Conservation (phyloP, 164 flowering plant species). For the Annona cherimola region DNA sequence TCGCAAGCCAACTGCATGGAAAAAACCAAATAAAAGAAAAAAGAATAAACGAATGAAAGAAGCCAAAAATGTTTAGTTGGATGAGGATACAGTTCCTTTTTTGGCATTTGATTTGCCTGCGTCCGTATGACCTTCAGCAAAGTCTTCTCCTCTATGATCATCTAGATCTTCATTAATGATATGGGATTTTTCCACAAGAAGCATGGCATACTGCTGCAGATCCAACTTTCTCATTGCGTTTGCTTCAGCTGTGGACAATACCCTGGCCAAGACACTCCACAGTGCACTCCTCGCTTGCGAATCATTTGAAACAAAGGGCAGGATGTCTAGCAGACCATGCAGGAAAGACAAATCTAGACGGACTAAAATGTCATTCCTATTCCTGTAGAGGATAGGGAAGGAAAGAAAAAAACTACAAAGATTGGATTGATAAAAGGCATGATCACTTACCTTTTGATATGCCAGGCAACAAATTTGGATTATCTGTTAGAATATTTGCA, state of each 20-base stretch:
- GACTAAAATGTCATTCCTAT: conserved; percentile 14
- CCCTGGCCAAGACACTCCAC: conserved; percentile 68
- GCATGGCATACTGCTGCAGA: conserved; percentile 35
- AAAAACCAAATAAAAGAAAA: neutral
- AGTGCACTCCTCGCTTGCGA: conserved; percentile 70
- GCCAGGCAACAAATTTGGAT: conserved; percentile 40
- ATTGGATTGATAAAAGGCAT: neutral
- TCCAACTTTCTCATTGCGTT: conserved; percentile 31
- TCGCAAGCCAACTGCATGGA: neutral
- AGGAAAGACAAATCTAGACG: conserved; percentile 58
- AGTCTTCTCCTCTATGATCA: conserved; percentile 33
- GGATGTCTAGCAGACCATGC: conserved; percentile 60
- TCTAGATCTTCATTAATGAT: conserved; percentile 73
- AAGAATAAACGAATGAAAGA: neutral
- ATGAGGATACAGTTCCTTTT: conserved; percentile 63
- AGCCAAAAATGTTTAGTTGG: neutral
- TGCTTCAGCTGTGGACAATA: conserved; percentile 47
- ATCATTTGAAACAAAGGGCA: conserved; percentile 74
- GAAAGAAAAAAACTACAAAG: neutral
- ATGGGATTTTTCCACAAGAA: conserved; percentile 52
- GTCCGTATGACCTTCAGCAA: conserved; percentile 20
- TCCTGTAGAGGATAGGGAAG: neutral
- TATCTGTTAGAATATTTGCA: conserved; percentile 80
- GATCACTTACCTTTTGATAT: conserved; percentile 53
- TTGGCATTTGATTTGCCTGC: conserved; percentile 25